Evolutionary conservation across 495 filamentous ascomycete species (phyloP).

Genomic region (Lindgomyces ingoldianus): DNA sequence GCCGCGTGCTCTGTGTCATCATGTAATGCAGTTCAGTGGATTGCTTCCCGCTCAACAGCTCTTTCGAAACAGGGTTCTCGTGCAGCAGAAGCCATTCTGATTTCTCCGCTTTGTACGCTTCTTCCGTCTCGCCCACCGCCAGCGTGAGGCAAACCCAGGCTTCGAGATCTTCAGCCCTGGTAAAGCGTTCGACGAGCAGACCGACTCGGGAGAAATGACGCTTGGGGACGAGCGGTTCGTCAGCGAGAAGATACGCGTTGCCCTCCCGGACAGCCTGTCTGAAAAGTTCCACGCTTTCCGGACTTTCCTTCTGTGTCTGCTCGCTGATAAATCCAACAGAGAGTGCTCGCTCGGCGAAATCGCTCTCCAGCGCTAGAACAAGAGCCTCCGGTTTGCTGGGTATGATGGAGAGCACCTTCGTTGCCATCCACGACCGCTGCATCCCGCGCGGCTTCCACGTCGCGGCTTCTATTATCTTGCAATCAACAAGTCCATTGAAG

Average conservation of each 20-base stretch:
- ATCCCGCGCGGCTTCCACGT: not conserved
- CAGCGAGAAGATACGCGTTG: not conserved
- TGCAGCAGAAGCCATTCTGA: constrained; percentile 1
- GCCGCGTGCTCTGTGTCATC: not conserved
- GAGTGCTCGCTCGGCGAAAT: not conserved
- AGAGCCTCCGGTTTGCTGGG: not conserved
- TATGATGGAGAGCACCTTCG: not conserved
- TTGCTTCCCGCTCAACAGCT: not conserved
- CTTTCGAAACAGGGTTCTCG: not conserved
- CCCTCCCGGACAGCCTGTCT: not conserved
- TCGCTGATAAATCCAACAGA: constrained; percentile 4
- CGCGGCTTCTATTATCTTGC: not conserved
- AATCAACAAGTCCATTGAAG: constrained; percentile 6
- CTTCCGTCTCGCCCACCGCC: constrained; percentile 1
- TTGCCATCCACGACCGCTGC: not conserved
- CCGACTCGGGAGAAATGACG: not conserved
- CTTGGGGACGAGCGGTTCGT: not conserved
- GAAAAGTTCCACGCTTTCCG: not conserved
- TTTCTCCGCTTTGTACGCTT: not conserved
- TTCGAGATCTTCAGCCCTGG: not conserved
- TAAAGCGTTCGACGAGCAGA: not conserved
- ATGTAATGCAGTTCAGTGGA: not conserved
- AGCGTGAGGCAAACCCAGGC: constrained; percentile 8
- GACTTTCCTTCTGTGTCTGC: constrained; percentile 3
- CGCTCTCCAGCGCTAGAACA: not conserved